Conservation (phyloP, 164 flowering plant species). For the grape (Vitis vinifera) region ASM3070453v1 NC_081822.1:2227001-2227500, state of each 20-base stretch:
- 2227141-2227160: background rate
- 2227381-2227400: constrained; percentile 60
- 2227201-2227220: constrained; percentile 85
- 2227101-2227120: too few relatives aligned
- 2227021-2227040: too few relatives aligned
- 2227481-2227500: background rate
- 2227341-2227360: constrained; percentile 96
- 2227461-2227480: background rate
- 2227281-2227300: constrained; percentile 64
- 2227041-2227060: too few relatives aligned
- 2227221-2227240: constrained; percentile 51
- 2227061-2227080: too few relatives aligned
- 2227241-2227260: constrained; percentile 76
- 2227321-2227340: constrained; percentile 93
- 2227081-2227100: too few relatives aligned
- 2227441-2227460: background rate
- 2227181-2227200: constrained; percentile 57
- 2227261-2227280: constrained; percentile 69
- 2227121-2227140: too few relatives aligned
- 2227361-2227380: constrained; percentile 88
- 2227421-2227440: constrained; percentile 3
- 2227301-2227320: constrained; percentile 61
- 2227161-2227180: constrained; percentile 66
- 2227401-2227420: constrained; percentile 80
- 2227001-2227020: too few relatives aligned